Base-by-base conservation (phyloP, 495 filamentous ascomycete species). In the Lepraria neglecta region DNA sequence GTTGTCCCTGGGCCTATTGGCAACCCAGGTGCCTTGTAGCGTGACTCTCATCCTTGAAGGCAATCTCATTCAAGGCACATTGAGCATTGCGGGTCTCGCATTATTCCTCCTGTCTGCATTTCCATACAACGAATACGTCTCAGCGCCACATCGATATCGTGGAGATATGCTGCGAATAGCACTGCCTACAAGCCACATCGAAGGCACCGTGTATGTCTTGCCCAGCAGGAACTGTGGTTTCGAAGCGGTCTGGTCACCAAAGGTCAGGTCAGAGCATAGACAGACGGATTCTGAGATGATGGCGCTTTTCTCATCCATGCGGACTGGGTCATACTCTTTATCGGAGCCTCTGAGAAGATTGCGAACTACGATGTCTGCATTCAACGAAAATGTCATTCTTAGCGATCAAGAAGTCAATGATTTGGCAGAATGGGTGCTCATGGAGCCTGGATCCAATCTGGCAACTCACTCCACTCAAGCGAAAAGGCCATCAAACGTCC, bases 161-260 rank as follows among this genome's bases (percentile, higher is more conserved):
- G 54, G 54, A 42, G 54, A 57, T 57, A 57, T 57, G 54, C 40
- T 57, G 28, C 15, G 54, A 12, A 57, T 57, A 21, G 54, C 33
- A 27, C 31, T 57, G 21, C 54, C 54, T 15, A 57, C 54, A 42
- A 57, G 54, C n/a, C 54, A 57, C 31, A 57, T 57, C 19, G 54
- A 57, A 42, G 54, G 33, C 9, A 57, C 54, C 17, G 54, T 57
- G 17, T 57, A 57, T 28, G 24, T 57, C 17, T 33, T 57, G 10
- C 54, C 54, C 11, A 38, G 54, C 15, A 21, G 30, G 21, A 24
- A 15, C 0, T 28, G 10, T 15, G 48, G 48, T 0, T 52, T 52
- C 30, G 48, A 52, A n/a, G 48, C 30, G 15, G 2, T 52, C 24
- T 52, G 48, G 48, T 52, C 48, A 28, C 48, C 48, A 28, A 52